Conservation (phyloP, 805 yeast genomes). For the Saccharomycopsis sp. region DNA sequence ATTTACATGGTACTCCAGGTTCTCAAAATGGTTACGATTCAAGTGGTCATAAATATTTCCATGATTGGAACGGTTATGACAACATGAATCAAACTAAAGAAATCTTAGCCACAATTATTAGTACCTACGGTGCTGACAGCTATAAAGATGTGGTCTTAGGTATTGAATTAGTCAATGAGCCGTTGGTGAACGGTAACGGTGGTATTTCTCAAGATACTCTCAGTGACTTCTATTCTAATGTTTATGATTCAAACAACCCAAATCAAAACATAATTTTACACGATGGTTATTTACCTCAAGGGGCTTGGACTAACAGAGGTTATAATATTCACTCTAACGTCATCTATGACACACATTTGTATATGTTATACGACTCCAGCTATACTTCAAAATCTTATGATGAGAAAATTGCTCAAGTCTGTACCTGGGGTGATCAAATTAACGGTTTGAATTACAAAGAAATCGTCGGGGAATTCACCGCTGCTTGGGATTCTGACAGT, state of each 20-base stretch:
- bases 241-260: conserved; percentile 34
- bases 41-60: conserved; percentile 52
- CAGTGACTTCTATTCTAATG: conserved; percentile 35
- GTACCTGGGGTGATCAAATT: conserved; percentile 21
- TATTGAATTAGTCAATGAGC: conserved; percentile 67
- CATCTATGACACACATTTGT: conserved; percentile 20
- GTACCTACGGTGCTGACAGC: conserved; percentile 44
- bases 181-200: conserved; percentile 47
- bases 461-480: conserved; percentile 21
- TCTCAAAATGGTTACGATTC: conserved; percentile 85
- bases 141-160: conserved; percentile 57
- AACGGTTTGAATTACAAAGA: conserved; percentile 15
- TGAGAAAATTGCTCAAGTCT: conserved; percentile 20
- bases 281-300: conserved; percentile 55
- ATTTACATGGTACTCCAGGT: conserved; percentile 77
- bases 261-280: conserved; percentile 46
- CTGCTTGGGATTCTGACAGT: conserved; percentile 20
- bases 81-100: conserved; percentile 39
- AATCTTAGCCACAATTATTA: conserved; percentile 43
- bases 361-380: conserved; percentile 17
- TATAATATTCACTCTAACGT: conserved; percentile 9
- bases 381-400: conserved; percentile 16
- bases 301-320: conserved; percentile 42
- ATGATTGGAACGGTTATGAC: conserved; percentile 36
- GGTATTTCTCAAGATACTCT: conserved; percentile 37